Percentiles rank a stretch among this genome's conserved stretches.
These are phyloP conservation scores for Odontarrhena argentea DNA, from an alignment of 345 rosid genomes.

Conservation along the genomic window DNA sequence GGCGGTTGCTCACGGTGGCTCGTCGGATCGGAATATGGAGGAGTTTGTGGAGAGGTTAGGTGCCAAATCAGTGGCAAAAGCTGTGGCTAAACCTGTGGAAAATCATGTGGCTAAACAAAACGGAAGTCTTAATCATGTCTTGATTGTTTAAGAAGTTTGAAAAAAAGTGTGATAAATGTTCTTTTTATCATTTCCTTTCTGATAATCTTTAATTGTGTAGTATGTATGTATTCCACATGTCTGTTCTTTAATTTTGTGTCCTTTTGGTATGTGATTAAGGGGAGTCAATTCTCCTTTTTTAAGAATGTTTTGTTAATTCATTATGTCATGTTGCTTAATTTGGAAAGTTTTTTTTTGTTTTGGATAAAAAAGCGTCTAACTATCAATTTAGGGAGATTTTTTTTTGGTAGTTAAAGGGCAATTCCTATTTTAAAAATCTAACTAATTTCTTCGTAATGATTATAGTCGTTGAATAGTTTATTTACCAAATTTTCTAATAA, in stretches of 20 bases:
- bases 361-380: too few species aligned
- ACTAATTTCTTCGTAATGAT: too few species aligned
- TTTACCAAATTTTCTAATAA: too few species aligned
- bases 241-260: not conserved
- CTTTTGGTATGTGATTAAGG: constrained; percentile 8
- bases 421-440: too few species aligned
- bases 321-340: not conserved
- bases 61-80: constrained; percentile 34
- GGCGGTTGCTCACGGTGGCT: constrained; percentile 78
- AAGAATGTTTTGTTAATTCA: constrained; percentile 5
- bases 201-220: constrained; percentile 4
- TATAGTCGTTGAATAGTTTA: too few species aligned
- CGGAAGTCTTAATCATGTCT: constrained; percentile 23
- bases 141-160: constrained; percentile 6
- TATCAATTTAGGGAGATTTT: too few species aligned
- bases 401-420: too few species aligned
- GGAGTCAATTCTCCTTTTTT: not conserved
- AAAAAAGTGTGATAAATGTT: constrained; percentile 9
- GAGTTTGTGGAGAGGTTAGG: constrained; percentile 68
- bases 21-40: constrained; percentile 62
- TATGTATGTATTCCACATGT: constrained; percentile 3
- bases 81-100: not conserved
- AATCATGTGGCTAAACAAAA: not conserved
- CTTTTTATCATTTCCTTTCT: too few species aligned
- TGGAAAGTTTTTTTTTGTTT: not conserved